phyloP scores from a whole-genome alignment of 257 asterid species.

The Solanum virginianum region DNA sequence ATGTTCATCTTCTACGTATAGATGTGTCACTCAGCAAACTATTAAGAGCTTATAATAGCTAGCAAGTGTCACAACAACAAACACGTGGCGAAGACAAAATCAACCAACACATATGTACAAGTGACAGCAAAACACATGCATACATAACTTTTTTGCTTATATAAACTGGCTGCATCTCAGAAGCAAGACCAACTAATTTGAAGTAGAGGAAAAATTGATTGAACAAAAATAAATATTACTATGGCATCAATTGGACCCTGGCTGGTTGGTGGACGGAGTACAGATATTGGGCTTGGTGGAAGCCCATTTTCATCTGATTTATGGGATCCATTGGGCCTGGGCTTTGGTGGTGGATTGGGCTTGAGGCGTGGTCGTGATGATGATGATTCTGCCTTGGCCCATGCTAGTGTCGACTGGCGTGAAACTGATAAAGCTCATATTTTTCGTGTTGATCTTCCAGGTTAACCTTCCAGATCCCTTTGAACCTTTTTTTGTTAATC shows the following conservation, averaged over 20 bases:
- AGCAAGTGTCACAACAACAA: neutral
- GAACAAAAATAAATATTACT: neutral
- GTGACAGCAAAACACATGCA: neutral
- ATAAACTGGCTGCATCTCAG: neutral
- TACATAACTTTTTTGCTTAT: too few relatives aligned
- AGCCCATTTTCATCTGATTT: constrained; percentile 15
- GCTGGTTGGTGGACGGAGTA: neutral
- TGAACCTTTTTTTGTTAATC: neutral
- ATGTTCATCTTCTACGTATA: too few relatives aligned
- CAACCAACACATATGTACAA: neutral
- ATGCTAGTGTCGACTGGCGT: constrained; percentile 26
- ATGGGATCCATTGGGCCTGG: constrained; percentile 13
- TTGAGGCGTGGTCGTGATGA: neutral
- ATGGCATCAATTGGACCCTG: neutral
- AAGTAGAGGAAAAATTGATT: neutral
- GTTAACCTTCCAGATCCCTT: neutral
- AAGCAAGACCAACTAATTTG: neutral
- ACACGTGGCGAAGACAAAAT: neutral
- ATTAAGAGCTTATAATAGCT: neutral
- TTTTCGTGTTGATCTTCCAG: constrained; percentile 33
- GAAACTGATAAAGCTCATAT: constrained; percentile 28
- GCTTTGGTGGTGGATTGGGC: constrained; percentile 1
- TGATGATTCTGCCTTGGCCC: constrained; percentile 14
- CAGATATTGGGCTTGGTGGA: neutral
- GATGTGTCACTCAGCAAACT: neutral